Evolutionary conservation across 768 basidiomycete species (phyloP), one percentile per base, ranked within the genome.

Genomic region (Lyophyllum shimeji): DNA sequence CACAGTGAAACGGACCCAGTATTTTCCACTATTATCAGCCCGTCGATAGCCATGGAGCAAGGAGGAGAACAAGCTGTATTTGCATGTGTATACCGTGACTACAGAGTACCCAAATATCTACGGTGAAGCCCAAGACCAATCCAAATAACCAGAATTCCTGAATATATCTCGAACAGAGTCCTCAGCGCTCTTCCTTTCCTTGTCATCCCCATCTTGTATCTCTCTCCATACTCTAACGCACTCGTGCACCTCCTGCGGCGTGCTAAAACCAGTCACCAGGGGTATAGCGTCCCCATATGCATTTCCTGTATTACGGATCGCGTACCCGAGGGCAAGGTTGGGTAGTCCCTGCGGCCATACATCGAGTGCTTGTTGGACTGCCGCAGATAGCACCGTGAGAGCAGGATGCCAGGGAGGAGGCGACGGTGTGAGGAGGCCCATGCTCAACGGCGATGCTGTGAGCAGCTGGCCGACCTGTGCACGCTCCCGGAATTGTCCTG

Each of bases 391-490:
- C 12, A 64, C 70, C 13, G 68, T 63, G 18, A 90, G 80, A 6
- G 90, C 90, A 15, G 92, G 90, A 65, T 94, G 91, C 93, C 92
- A 95, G 2, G 68, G 12, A 1, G 88, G 87, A 2, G 80, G 76
- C 0, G 66, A 67, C 2, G 71, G 60, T 0, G 84, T 83, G 31
- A 95, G 78, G 2, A 95, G 80, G 0, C 87, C 87, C 93, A 95
- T 95, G 66, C 82, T 86, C 50, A 95, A 76, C 7, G 93, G 93
- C 1, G 92, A 93, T 1, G 93, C 93, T 2, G 86, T 76, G 49
- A 93, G 51, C 25, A 95, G 75, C 53, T 90, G 88, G 53, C 69
- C 67, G 43, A 95, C 80, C 48, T 81, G 73, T 0, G 90, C 91
- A 21, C 87, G 85, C 18, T 72, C 66, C 59, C 76, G 74, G 52